These are phyloP conservation scores for Ormosia semicastrata DNA, from an alignment of 306 rosid genomes.

Conservation along the genomic window DNA sequence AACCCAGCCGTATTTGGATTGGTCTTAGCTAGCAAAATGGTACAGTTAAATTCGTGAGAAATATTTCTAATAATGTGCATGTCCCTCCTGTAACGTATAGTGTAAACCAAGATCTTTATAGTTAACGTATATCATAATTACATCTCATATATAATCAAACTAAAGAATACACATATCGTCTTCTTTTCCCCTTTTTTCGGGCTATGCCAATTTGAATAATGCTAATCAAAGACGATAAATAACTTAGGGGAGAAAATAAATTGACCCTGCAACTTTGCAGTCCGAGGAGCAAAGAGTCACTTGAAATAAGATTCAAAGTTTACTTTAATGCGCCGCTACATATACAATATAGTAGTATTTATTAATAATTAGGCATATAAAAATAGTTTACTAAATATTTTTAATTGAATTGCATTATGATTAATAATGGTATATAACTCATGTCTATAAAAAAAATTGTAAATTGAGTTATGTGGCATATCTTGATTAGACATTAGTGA, in stretches of 20 bases:
- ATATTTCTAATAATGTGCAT: background rate
- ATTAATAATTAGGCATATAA: background rate
- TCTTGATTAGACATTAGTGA: slow-evolving; percentile 15
- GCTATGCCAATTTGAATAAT: background rate
- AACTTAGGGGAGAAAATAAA: slow-evolving; percentile 5
- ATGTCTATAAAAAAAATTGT: background rate
- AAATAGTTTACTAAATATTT: background rate
- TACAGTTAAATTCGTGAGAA: background rate
- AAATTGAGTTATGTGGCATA: slow-evolving; percentile 23
- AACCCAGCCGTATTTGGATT: background rate
- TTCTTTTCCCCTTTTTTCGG: slow-evolving; percentile 20
- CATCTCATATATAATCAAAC: background rate
- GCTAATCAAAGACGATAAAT: background rate
- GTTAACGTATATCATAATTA: background rate
- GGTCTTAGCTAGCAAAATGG: background rate
- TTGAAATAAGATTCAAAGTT: slow-evolving; percentile 11
- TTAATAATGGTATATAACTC: background rate
- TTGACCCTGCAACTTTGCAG: slow-evolving; percentile 23
- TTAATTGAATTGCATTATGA: slow-evolving; percentile 6
- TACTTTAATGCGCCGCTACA: slow-evolving; percentile 36
- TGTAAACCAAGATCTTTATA: slow-evolving; percentile 19
- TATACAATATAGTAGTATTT: background rate
- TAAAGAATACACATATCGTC: background rate
- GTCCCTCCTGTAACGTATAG: slow-evolving; percentile 9
- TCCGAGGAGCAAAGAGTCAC: slow-evolving; percentile 29